Evolutionary conservation across 2,329 filamentous ascomycete species (phyloP).

Genomic region (Aspergillus udagawae): DNA sequence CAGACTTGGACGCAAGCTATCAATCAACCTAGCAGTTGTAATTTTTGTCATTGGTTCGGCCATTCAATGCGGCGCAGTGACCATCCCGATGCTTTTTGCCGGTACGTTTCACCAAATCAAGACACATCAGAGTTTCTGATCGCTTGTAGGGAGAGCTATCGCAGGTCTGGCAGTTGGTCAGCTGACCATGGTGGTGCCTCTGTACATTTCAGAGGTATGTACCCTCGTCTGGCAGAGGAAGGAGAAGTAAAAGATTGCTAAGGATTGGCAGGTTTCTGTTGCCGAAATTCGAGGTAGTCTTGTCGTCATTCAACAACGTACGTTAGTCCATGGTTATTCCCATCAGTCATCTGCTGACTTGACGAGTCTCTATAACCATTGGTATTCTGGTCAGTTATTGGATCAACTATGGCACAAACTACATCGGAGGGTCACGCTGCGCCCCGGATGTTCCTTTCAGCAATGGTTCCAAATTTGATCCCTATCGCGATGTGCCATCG

Average conservation of each 20-base stretch:
- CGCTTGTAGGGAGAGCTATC: conserved; percentile 35
- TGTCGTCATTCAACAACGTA: conserved; percentile 37
- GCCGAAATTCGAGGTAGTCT: conserved; percentile 36
- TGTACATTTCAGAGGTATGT: conserved; percentile 52
- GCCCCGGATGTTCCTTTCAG: conserved; percentile 46
- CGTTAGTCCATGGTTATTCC: conserved; percentile 2
- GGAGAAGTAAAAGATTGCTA: background rate
- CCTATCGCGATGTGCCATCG: conserved; percentile 40
- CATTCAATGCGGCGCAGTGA: conserved; percentile 43
- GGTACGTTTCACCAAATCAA: conserved; percentile 38
- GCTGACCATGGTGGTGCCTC: conserved; percentile 47
- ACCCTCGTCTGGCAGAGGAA: background rate
- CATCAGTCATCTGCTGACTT: conserved; percentile 13
- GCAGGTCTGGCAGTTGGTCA: conserved; percentile 44
- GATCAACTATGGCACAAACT: conserved; percentile 44
- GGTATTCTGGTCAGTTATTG: conserved; percentile 38
- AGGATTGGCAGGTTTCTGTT: conserved; percentile 39
- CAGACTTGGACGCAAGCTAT: conserved; percentile 49
- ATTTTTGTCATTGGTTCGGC: conserved; percentile 52
- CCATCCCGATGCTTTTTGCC: conserved; percentile 39
- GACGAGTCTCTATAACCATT: conserved; percentile 42
- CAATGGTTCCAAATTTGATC: conserved; percentile 43
- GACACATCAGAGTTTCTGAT: background rate
- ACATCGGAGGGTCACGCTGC: conserved; percentile 45
- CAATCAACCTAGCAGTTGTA: conserved; percentile 48